These are phyloP conservation scores for cucumber (Cucumis sativus) DNA, from an alignment of 306 rosid species.

Conservation along the genomic window Cucumber_9930_V3 NC_026660.2:10764501-10765000, in stretches of 20 bases:
- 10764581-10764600: not conserved
- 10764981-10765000: constrained; percentile 85
- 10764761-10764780: not conserved
- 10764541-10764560: not conserved
- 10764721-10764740: constrained; percentile 21
- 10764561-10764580: not conserved
- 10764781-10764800: constrained; percentile 61
- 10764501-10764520: not conserved
- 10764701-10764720: constrained; percentile 31
- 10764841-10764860: constrained; percentile 36
- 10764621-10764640: constrained; percentile 1
- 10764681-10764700: constrained; percentile 20
- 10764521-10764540: not conserved
- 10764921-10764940: constrained; percentile 94
- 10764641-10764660: constrained; percentile 37
- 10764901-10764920: constrained; percentile 81
- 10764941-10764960: constrained; percentile 93
- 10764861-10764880: constrained; percentile 22
- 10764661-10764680: constrained; percentile 43
- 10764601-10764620: not conserved
- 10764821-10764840: constrained; percentile 40
- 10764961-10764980: constrained; percentile 88
- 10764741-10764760: not conserved
- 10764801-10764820: constrained; percentile 47
- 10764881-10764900: constrained; percentile 53